These are phyloP conservation scores for Limnomonas spitsbergensis DNA, from an alignment of 139 green algal genomes.

Conservation along the genomic window DNA sequence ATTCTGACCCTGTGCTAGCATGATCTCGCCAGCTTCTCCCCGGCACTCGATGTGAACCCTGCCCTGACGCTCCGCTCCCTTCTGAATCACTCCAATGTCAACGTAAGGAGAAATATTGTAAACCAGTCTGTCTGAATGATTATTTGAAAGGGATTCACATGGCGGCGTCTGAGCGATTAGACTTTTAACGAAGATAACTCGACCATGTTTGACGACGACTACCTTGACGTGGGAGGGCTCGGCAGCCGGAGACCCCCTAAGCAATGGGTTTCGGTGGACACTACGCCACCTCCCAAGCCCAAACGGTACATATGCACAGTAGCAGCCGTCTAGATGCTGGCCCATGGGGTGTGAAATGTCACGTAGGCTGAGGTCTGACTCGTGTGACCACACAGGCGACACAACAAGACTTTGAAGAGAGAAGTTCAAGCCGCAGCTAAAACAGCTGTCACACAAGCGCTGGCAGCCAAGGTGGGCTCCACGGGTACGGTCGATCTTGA, in stretches of 20 bases:
- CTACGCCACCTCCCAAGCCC: not conserved
- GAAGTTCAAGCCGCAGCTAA: not conserved
- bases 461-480: not conserved
- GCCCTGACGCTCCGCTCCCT: no score
- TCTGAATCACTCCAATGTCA: no score
- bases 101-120: no score
- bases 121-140: no score
- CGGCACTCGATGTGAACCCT: no score
- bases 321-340: no score
- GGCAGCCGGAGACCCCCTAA: not conserved
- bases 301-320: not conserved
- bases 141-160: not conserved
- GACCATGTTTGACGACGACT: not conserved
- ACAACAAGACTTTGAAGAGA: slow-evolving; percentile 4
- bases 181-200: no score
- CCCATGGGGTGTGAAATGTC: no score
- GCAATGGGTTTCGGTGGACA: slow-evolving; percentile 3
- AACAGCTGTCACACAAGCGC: not conserved
- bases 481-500: not conserved
- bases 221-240: not conserved
- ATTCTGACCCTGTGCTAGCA: no score
- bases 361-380: not conserved
- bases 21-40: no score
- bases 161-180: not conserved
- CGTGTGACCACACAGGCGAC: not conserved